These are phyloP conservation scores for Auxenochlorella protothecoides DNA, from an alignment of 139 green algal species.

Conservation along the genomic window DNA sequence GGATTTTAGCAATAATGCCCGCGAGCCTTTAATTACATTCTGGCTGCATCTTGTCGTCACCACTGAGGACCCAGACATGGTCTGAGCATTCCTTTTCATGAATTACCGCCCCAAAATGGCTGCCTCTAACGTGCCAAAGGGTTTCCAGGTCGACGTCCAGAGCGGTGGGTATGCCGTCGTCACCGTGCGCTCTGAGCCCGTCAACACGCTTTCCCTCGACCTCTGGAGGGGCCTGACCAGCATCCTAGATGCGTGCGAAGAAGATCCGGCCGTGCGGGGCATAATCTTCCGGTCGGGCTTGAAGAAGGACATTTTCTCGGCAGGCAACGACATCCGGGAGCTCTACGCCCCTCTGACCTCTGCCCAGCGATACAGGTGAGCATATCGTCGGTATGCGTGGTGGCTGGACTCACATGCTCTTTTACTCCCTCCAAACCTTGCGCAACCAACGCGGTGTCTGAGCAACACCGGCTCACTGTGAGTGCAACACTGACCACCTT, in stretches of 20 bases:
- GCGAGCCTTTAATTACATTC: no score
- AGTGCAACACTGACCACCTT: no score
- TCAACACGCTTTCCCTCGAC: conserved; percentile 22
- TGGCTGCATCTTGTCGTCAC: no score
- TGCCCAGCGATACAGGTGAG: conserved; percentile 22
- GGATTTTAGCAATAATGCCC: no score
- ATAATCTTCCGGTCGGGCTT: conserved; percentile 63
- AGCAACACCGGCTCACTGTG: no score
- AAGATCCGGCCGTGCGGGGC: conserved; percentile 33
- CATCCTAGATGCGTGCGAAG: conserved; percentile 37
- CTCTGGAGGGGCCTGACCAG: conserved; percentile 45
- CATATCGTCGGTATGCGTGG: no score
- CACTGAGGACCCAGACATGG: no score
- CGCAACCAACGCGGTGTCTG: neutral
- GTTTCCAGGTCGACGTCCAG: neutral
- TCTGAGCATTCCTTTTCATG: no score
- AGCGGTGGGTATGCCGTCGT: conserved; percentile 30
- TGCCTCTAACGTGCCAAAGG: no score
- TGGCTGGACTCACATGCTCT: no score
- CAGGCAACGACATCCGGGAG: conserved; percentile 56
- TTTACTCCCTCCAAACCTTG: neutral
- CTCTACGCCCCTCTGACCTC: conserved; percentile 71
- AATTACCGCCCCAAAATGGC: no score
- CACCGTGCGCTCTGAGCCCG: conserved; percentile 35
- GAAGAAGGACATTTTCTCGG: conserved; percentile 61